A percentile compares a stretch with the other conserved stretches of the same genome.
Conservation (phyloP, 176 grass and related monocot species). For the Oryza australiensis region DNA sequence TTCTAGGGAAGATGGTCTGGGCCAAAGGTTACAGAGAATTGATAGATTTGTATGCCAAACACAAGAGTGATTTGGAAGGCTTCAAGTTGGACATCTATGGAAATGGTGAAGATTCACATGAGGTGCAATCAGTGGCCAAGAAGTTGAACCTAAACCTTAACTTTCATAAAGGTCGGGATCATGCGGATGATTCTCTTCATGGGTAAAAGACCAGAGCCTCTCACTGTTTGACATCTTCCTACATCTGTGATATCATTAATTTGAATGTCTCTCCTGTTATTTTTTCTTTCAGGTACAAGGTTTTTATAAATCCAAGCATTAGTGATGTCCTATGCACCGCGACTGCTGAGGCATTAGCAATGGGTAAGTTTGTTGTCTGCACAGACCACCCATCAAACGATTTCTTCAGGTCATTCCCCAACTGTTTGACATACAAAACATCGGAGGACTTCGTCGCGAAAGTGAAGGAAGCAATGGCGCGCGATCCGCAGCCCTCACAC, state of each 20-base stretch:
- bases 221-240: not conserved
- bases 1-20: slow-evolving; percentile 99
- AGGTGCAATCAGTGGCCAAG: slow-evolving; percentile 70
- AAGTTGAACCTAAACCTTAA: slow-evolving; percentile 85
- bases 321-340: slow-evolving; percentile 87
- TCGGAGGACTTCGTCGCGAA: slow-evolving; percentile 77
- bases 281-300: slow-evolving; percentile 71
- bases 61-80: slow-evolving; percentile 74
- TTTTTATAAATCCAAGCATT: slow-evolving; percentile 90
- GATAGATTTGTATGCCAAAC: slow-evolving; percentile 73
- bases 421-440: slow-evolving; percentile 72
- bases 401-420: slow-evolving; percentile 85
- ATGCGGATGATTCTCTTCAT: slow-evolving; percentile 92
- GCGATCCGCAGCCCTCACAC: slow-evolving; percentile 72
- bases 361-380: slow-evolving; percentile 93
- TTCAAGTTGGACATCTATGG: slow-evolving; percentile 89
- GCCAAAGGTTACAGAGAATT: slow-evolving; percentile 92
- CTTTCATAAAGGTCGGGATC: slow-evolving; percentile 90
- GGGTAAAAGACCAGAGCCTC: slow-evolving; percentile 45
- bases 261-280: slow-evolving; percentile 10
- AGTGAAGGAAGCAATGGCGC: slow-evolving; percentile 85
- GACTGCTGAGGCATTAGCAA: slow-evolving; percentile 77
- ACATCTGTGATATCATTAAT: not conserved
- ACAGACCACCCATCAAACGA: slow-evolving; percentile 91
- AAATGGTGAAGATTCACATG: slow-evolving; percentile 82